Conservation (phyloP, 1,284 basidiomycete species). For the Rhodotorula sp. region DNA sequence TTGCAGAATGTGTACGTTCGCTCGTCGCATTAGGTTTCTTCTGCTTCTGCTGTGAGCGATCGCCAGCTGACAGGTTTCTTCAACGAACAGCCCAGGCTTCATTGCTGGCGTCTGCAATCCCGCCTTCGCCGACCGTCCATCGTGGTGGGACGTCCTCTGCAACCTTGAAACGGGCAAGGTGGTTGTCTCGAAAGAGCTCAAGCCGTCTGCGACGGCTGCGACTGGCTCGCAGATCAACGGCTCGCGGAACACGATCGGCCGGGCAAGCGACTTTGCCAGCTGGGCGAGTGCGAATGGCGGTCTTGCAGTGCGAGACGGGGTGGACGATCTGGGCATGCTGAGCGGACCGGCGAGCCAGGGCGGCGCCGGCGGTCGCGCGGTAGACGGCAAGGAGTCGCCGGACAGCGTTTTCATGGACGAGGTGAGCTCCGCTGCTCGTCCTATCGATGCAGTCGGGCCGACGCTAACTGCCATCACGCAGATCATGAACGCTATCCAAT, state of each 20-base stretch:
- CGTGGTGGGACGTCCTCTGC: conserved; percentile 84
- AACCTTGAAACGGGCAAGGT: conserved; percentile 83
- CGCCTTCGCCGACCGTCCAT: conserved; percentile 78
- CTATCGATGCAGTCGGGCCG: too few relatives aligned
- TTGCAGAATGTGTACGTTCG: conserved; percentile 75
- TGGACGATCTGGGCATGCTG: conserved; percentile 16
- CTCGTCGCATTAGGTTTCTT: neutral
- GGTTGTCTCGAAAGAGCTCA: conserved; percentile 79
- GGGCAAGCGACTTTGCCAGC: neutral
- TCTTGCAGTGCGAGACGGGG: neutral
- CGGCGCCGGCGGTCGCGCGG: neutral
- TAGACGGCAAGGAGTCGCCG: neutral
- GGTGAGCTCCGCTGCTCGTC: conserved; percentile 53
- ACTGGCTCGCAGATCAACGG: neutral
- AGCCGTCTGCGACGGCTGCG: conserved; percentile 43
- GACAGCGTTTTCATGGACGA: conserved; percentile 91
- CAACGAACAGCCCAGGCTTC: conserved; percentile 57
- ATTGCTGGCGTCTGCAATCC: conserved; percentile 97
- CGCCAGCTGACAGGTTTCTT: neutral
- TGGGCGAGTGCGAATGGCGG: neutral
- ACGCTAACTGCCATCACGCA: conserved; percentile 39
- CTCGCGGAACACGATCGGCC: neutral
- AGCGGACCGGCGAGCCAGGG: neutral
- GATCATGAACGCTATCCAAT: conserved; percentile 67
- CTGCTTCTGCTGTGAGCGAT: neutral